A percentile compares a stretch with the other conserved stretches of the same genome.
phyloP scores from a whole-genome alignment of 1,139 yeast species.

The Blastobotrys raffinosifermentans region DNA sequence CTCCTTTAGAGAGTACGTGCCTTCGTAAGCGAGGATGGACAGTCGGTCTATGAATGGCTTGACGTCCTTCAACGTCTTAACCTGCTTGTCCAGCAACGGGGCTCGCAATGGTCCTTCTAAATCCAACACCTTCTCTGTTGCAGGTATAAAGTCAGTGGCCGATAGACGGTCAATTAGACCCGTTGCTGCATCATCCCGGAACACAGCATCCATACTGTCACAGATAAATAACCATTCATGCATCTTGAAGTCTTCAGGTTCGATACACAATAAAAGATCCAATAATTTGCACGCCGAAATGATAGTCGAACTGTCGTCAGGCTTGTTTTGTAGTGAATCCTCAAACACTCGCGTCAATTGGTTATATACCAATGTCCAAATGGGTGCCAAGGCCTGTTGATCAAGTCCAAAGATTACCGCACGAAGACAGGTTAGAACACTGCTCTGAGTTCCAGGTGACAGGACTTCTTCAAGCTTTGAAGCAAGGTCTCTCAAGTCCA shows the following conservation, averaged over 20 bases:
- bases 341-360: slow-evolving; percentile 52
- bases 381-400: slow-evolving; percentile 56
- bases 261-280: slow-evolving; percentile 62
- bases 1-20: slow-evolving; percentile 51
- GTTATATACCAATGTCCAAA: slow-evolving; percentile 67
- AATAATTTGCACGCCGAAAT: slow-evolving; percentile 66
- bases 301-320: slow-evolving; percentile 21
- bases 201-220: slow-evolving; percentile 61
- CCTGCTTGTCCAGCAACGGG: slow-evolving; percentile 8
- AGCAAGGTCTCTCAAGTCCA: slow-evolving; percentile 48
- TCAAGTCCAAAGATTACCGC: slow-evolving; percentile 57
- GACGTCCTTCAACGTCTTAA: slow-evolving; percentile 40
- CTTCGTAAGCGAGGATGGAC: slow-evolving; percentile 68
- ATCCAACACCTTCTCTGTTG: background rate
- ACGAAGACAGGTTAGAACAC: slow-evolving; percentile 54
- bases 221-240: slow-evolving; percentile 81
- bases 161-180: slow-evolving; percentile 39
- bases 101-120: background rate
- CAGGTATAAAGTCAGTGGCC: slow-evolving; percentile 16
- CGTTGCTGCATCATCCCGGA: slow-evolving; percentile 35
- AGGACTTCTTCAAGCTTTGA: slow-evolving; percentile 38
- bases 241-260: slow-evolving; percentile 72
- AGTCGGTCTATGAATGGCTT: slow-evolving; percentile 65
- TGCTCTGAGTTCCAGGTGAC: slow-evolving; percentile 35
- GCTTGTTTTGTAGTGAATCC: slow-evolving; percentile 35